A percentile compares a stretch with the other conserved stretches of the same genome.
Conservation (phyloP, 1,139 yeast genomes). For the Candida neerlandica region DNA sequence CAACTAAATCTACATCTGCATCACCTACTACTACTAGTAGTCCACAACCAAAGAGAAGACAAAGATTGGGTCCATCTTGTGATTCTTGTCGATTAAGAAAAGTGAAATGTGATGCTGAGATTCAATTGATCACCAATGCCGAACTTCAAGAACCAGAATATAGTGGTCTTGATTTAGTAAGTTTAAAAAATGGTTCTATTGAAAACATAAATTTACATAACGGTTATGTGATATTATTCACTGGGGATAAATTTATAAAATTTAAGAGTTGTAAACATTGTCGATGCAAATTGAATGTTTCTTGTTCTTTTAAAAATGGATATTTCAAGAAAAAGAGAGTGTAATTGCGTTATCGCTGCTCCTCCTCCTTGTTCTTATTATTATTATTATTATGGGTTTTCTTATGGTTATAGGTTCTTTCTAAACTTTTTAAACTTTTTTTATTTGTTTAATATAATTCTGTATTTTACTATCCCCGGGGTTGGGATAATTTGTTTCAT, state of each 20-base stretch:
- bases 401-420: neutral
- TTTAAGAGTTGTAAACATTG: slow-evolving; percentile 56
- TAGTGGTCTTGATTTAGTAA: neutral
- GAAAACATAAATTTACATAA: neutral
- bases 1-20: slow-evolving; percentile 2
- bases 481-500: too few relatives aligned
- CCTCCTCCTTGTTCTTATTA: neutral
- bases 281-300: slow-evolving; percentile 35
- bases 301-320: slow-evolving; percentile 58
- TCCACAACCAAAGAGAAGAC: slow-evolving; percentile 45
- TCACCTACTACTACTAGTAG: neutral
- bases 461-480: too few relatives aligned
- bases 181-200: slow-evolving; percentile 4
- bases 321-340: slow-evolving; percentile 27
- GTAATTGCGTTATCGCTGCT: neutral
- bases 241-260: slow-evolving; percentile 45
- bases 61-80: slow-evolving; percentile 75
- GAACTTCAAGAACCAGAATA: slow-evolving; percentile 7
- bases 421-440: too few relatives aligned
- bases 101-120: slow-evolving; percentile 74
- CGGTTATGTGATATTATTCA: slow-evolving; percentile 14
- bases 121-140: slow-evolving; percentile 27
- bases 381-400: neutral
- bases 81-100: slow-evolving; percentile 72
- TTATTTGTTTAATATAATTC: too few relatives aligned